Base-by-base conservation (phyloP, 371 early-diverging fungal genomes). In the Syncephalastrum racemosum region DNA sequence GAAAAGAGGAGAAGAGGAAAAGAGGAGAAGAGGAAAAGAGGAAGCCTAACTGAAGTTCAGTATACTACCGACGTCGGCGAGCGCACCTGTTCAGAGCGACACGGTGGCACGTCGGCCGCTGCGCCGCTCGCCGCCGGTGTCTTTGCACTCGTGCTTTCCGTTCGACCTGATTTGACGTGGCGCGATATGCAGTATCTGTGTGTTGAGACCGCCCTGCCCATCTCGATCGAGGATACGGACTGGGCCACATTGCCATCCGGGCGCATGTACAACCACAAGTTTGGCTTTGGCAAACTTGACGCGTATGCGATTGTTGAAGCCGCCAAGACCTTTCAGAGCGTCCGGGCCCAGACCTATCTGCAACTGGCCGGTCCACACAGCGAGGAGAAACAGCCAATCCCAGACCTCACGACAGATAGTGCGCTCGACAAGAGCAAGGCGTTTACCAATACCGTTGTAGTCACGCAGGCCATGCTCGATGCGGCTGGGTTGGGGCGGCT, bases 31-130 rank as follows among this genome's bases (percentile, higher is more conserved):
- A 52, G 18, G n/a, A 54, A 1, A 19, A 6, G n/a, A 23, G 24
- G 27, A 10, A 23, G 31, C 22, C 8, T 53, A 12, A 23, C 50
- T 2, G 8, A 20, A 40, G 39, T 62, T 5, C 55, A 75, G 76
- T 78, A 73, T 46, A 94, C 95, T 0, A 87, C 94, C 0, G 92
- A 93, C 59, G 56, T 78, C 15, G 87, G 86, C 2, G 58, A 71
- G 12, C 66, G 67, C 20, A 44, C 70, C 15, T 93, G 91, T 68
- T 84, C 90, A 1, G 63, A 72, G 46, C 63, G 68, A 22, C 93
- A 93, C 64, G 91, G 92, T 22, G 95, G 95, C 2, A 95, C 95
- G 0, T 90, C 92, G 0, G 95, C 95, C 14, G 94, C 95, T 0
- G 95, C 94, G 0, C 94, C 95, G 5, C 50, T 95, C 42, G 94